phyloP scores from a whole-genome alignment of 1,284 basidiomycete species.

The Ceratobasidium sp. region DNA sequence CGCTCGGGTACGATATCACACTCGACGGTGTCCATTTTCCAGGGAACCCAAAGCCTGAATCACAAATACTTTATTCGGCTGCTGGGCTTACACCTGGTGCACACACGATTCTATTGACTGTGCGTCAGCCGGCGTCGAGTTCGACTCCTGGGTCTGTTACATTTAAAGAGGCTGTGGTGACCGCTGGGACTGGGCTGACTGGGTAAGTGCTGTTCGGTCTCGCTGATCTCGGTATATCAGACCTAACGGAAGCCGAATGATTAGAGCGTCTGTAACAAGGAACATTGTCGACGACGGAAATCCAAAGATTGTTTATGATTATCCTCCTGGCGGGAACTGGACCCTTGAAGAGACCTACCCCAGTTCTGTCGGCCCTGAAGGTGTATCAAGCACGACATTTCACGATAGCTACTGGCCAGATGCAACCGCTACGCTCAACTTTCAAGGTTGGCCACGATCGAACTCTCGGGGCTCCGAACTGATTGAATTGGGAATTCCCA shows the following conservation, averaged over 20 bases:
- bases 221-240: no score
- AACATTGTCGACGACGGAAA: conserved; percentile 11
- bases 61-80: conserved; percentile 9
- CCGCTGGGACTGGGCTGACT: conserved; percentile 16
- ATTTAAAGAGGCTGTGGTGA: conserved; percentile 24
- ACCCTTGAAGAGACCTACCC: conserved; percentile 16
- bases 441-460: conserved; percentile 4
- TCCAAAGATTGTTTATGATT: conserved; percentile 6
- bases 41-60: conserved; percentile 17
- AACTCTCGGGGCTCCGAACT: neutral
- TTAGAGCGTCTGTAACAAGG: conserved; percentile 21
- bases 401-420: conserved; percentile 31
- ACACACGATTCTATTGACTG: conserved; percentile 22
- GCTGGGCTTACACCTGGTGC: conserved; percentile 8
- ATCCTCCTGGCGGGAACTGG: conserved; percentile 20
- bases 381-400: conserved; percentile 19
- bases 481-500: neutral
- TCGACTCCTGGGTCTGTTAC: conserved; percentile 24
- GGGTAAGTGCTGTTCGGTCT: conserved; percentile 10
- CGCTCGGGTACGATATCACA: conserved; percentile 31
- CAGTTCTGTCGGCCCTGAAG: neutral
- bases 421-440: conserved; percentile 29
- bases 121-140: conserved; percentile 20
- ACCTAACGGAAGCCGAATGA: neutral
- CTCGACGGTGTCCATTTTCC: conserved; percentile 28